Percentiles rank a stretch among this genome's conserved stretches.
phyloP scores from a whole-genome alignment of 345 rosid species.

The Trapa incisa region DNA sequence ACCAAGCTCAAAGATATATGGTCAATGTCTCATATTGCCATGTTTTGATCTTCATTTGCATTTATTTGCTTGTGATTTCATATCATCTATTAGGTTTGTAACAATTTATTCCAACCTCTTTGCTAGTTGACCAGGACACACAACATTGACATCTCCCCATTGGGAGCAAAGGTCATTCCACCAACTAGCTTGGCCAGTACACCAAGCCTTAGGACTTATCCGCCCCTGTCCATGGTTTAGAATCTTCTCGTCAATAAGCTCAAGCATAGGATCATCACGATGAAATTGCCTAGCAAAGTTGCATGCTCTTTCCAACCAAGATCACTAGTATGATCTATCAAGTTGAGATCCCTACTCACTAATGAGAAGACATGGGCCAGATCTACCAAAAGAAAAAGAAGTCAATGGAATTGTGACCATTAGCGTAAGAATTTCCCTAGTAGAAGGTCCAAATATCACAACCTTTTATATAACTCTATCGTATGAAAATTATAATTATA shows the following conservation, averaged over 20 bases:
- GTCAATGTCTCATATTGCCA: background rate
- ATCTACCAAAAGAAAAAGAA: conserved; percentile 37
- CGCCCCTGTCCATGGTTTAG: conserved; percentile 49
- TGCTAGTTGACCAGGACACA: conserved; percentile 72
- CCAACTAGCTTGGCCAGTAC: conserved; percentile 59
- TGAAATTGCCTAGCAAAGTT: conserved; percentile 64
- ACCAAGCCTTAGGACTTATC: conserved; percentile 83
- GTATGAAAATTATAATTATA: background rate
- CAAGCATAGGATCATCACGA: conserved; percentile 55
- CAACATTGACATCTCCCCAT: conserved; percentile 75
- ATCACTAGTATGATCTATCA: conserved; percentile 88
- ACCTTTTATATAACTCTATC: background rate
- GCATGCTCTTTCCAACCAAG: conserved; percentile 99
- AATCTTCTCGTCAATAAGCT: conserved; percentile 59
- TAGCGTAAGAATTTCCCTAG: background rate
- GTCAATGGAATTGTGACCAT: background rate
- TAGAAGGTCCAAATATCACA: background rate
- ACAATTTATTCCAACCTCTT: conserved; percentile 57
- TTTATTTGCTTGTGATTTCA: conserved; percentile 53
- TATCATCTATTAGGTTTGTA: conserved; percentile 55
- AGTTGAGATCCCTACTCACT: conserved; percentile 68
- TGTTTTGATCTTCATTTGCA: conserved; percentile 49
- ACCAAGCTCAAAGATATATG: background rate
- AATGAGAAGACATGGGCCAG: conserved; percentile 73
- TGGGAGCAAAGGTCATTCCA: conserved; percentile 88